Evolutionary conservation across 1,284 basidiomycete species (phyloP).

Genomic region (Irpex lacteus): DNA sequence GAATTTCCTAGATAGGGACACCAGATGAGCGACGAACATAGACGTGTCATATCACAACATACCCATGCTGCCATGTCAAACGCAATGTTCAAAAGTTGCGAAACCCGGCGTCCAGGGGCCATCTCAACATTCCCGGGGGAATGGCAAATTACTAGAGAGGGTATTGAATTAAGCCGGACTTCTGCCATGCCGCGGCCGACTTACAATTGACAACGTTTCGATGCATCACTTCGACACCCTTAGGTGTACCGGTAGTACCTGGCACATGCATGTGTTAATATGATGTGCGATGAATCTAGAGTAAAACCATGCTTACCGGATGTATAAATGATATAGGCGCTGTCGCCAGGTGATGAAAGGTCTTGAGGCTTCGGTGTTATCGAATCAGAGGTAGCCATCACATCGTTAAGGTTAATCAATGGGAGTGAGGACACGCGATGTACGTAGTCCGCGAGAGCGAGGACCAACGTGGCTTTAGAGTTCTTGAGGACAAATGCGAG

Average conservation of each 20-base stretch:
- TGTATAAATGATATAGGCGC: slow-evolving; percentile 59
- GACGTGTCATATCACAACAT: slow-evolving; percentile 3
- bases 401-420: slow-evolving; percentile 44
- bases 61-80: slow-evolving; percentile 68
- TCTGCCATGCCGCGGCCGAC: not conserved
- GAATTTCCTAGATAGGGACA: slow-evolving; percentile 44
- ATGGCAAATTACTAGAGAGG: slow-evolving; percentile 45
- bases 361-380: slow-evolving; percentile 35
- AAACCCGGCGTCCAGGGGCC: slow-evolving; percentile 50
- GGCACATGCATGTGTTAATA: not conserved
- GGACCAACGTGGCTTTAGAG: slow-evolving; percentile 41
- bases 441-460: slow-evolving; percentile 45
- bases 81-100: slow-evolving; percentile 57
- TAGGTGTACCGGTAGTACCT: slow-evolving; percentile 59
- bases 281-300: not conserved
- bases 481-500: slow-evolving; percentile 51
- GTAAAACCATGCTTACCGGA: slow-evolving; percentile 40
- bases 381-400: slow-evolving; percentile 27
- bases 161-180: not conserved
- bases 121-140: slow-evolving; percentile 55
- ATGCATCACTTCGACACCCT: slow-evolving; percentile 58
- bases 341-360: slow-evolving; percentile 38
- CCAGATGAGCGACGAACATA: not conserved
- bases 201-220: slow-evolving; percentile 55
- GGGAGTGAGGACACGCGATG: slow-evolving; percentile 34